phyloP scores from a whole-genome alignment of 2,329 filamentous ascomycete species.

The Exophiala spinifera region DNA sequence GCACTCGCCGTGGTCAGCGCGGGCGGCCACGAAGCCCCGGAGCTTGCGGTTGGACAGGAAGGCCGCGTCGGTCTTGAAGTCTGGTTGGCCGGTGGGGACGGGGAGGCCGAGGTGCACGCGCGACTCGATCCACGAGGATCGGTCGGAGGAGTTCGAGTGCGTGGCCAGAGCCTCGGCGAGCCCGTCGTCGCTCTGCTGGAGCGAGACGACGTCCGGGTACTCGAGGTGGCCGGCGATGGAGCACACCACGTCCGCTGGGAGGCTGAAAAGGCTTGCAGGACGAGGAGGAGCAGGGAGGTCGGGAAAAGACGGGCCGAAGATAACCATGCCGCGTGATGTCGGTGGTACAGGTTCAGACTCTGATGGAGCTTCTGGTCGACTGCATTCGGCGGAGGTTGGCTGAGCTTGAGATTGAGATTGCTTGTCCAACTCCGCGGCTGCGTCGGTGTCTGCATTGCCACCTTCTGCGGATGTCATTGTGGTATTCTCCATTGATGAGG shows the following conservation, averaged over 20 bases:
- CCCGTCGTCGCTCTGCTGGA: slow-evolving; percentile 32
- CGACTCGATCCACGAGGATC: slow-evolving; percentile 17
- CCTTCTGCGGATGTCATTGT: no score
- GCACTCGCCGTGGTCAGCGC: slow-evolving; percentile 20
- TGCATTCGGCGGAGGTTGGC: no score
- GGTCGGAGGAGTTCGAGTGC: slow-evolving; percentile 5
- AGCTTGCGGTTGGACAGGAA: slow-evolving; percentile 24
- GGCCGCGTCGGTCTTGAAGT: slow-evolving; percentile 16
- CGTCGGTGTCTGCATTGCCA: no score
- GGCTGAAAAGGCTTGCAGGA: slow-evolving; percentile 18
- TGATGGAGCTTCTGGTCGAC: no score
- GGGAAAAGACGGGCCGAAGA: no score
- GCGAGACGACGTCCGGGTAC: slow-evolving; percentile 30
- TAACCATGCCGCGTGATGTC: no score
- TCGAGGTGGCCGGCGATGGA: slow-evolving; percentile 29
- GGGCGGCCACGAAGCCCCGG: slow-evolving; percentile 14
- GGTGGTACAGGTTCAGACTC: no score
- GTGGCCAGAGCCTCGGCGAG: slow-evolving; percentile 21
- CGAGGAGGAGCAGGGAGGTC: no score
- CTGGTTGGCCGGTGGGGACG: slow-evolving; percentile 11
- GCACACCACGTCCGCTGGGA: slow-evolving; percentile 36
- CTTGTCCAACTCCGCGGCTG: no score
- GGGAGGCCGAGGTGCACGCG: slow-evolving; percentile 9
- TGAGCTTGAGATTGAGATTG: no score
- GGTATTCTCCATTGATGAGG: no score